Evolutionary conservation across 2,329 filamentous ascomycete genomes (phyloP).

Genomic region (Trichophyton schoenleinii): DNA sequence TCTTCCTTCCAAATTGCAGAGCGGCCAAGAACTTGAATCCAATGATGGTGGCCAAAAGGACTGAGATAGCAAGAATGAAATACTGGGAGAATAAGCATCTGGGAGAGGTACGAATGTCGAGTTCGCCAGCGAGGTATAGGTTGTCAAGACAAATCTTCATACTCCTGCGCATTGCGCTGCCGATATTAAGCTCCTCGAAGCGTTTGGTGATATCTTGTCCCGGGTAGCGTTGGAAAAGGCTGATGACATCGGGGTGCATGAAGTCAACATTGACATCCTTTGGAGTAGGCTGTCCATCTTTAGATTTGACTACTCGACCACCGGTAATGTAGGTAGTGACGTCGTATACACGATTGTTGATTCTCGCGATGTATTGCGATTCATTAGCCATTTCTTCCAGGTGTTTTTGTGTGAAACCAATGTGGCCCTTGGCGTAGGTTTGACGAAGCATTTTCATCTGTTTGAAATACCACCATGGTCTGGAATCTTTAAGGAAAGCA

Average conservation of each 20-base stretch:
- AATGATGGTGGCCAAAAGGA: slow-evolving; percentile 68
- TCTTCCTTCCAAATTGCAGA: slow-evolving; percentile 84
- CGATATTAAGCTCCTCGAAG: slow-evolving; percentile 53
- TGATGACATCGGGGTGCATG: slow-evolving; percentile 62
- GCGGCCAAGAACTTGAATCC: slow-evolving; percentile 95
- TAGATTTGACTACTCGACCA: slow-evolving; percentile 53
- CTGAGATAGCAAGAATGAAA: slow-evolving; percentile 72
- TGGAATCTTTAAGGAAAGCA: slow-evolving; percentile 63
- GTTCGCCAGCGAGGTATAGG: slow-evolving; percentile 81
- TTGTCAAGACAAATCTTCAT: slow-evolving; percentile 81
- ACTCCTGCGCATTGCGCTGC: slow-evolving; percentile 45
- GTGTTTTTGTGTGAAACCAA: slow-evolving; percentile 70
- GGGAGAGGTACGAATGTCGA: slow-evolving; percentile 79
- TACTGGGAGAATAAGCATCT: slow-evolving; percentile 82
- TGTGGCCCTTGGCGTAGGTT: slow-evolving; percentile 71
- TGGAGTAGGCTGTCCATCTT: slow-evolving; percentile 40
- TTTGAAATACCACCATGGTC: slow-evolving; percentile 86
- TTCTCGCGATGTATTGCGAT: slow-evolving; percentile 58
- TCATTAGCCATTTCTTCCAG: slow-evolving; percentile 52
- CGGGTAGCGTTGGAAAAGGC: slow-evolving; percentile 62
- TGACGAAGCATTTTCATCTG: slow-evolving; percentile 66
- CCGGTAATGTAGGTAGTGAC: slow-evolving; percentile 70
- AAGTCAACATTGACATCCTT: slow-evolving; percentile 53
- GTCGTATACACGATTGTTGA: slow-evolving; percentile 75
- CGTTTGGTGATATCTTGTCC: slow-evolving; percentile 73